Base-by-base conservation (phyloP, 345 rosid genomes). In the Hevea brasiliensis region DNA sequence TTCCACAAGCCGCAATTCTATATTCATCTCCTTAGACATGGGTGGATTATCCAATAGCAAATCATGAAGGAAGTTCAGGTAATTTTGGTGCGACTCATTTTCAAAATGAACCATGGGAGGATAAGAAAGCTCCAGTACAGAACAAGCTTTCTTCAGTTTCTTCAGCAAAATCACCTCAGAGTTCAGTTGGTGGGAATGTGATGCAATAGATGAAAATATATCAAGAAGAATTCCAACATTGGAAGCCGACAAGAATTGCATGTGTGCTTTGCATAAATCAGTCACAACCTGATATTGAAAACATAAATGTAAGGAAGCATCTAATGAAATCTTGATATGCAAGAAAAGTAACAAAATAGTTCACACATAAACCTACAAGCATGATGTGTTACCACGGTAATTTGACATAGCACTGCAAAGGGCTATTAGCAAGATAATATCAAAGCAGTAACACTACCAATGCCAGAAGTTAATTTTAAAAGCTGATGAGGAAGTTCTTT, bases 61-160 rank as follows among this genome's bases (percentile, higher is more conserved):
- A 76, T 82, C 87, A 71, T 84, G 89, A 50, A 92, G 91, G 73
- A 89, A 80, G 77, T 84, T 84, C 53, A 94, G 86, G 80, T 84
- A 89, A 70, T 77, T 88, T 81, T 87, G 91, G 80, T 89, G 84
- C 6, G 98, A 81, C 62, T 94, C 98, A 8, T 89, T 94, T 74
- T 92, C 98, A 56, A 94, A 94, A 83, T 88, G 95, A 68, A 94
- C 89, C 70, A 89, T 59, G 4, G 98, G 97, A 74, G 96, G 98
- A 61, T 88, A 92, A 7, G 92, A 81, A 56, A 94, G 81, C 76
- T 88, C 97, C 55, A 91, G 74, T 45, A 87, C 81, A 6, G 87
- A 83, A 85, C 97, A 92, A 8, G 85, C 94, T 82, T 75, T 88
- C 84, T 81, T 87, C 76, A 92, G 76, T 82, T 88, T 94, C 91